phyloP scores from a whole-genome alignment of 1,284 basidiomycete genomes.

The Ganoderma leucocontextum region DNA sequence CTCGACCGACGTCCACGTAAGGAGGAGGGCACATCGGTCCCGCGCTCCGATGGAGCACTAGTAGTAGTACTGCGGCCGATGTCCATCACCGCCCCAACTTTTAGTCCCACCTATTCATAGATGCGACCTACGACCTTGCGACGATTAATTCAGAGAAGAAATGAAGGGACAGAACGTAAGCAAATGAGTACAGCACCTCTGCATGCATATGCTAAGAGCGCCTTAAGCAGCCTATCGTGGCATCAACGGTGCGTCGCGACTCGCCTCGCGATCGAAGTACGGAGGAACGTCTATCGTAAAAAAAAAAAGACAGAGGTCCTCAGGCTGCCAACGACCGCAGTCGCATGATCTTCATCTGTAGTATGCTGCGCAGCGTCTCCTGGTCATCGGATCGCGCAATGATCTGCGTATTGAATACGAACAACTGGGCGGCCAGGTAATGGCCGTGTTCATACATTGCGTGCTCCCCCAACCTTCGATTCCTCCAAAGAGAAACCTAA shows the following conservation, averaged over 20 bases:
- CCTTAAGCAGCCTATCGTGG: no score
- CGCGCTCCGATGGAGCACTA: constrained; percentile 12
- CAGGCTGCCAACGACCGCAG: constrained; percentile 2
- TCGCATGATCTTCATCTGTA: constrained; percentile 11
- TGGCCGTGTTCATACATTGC: not conserved
- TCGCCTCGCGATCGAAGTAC: not conserved
- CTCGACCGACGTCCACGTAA: constrained; percentile 9
- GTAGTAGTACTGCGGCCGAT: not conserved
- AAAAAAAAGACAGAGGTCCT: not conserved
- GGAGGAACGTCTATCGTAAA: not conserved
- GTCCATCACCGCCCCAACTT: not conserved
- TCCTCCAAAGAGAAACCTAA: not conserved
- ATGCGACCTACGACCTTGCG: not conserved
- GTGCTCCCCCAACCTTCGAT: constrained; percentile 6
- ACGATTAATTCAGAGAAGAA: not conserved
- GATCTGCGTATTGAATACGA: not conserved
- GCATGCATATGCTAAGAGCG: no score
- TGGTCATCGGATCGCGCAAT: not conserved
- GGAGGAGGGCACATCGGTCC: constrained; percentile 15
- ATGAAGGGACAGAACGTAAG: not conserved
- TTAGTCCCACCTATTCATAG: constrained; percentile 2
- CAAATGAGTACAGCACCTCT: no score
- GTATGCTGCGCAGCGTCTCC: no score
- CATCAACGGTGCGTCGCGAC: not conserved
- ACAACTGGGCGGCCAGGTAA: not conserved